Conservation (phyloP, 768 basidiomycete genomes). For the Boletus pseudopeckii region DNA sequence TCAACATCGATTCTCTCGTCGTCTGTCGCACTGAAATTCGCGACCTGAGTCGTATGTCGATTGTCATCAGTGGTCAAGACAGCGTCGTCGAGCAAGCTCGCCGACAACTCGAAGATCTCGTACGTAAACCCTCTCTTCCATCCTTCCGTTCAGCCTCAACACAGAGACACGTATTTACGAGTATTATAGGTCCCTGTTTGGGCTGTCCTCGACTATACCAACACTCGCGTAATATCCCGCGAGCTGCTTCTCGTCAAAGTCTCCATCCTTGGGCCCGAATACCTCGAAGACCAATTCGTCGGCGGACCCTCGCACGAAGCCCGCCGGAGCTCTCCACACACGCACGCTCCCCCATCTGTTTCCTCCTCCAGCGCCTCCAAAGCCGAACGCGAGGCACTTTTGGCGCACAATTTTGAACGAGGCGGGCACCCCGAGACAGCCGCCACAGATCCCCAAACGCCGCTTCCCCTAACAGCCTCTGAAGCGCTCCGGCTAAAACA, state of each 20-base stretch:
- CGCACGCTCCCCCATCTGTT: neutral
- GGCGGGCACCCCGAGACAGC: slow-evolving; percentile 39
- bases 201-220: slow-evolving; percentile 98
- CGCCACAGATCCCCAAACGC: slow-evolving; percentile 19
- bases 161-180: neutral
- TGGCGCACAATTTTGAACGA: slow-evolving; percentile 79
- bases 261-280: slow-evolving; percentile 96
- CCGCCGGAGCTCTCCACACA: slow-evolving; percentile 36
- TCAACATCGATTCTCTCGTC: slow-evolving; percentile 98
- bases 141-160: neutral
- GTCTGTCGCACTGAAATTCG: slow-evolving; percentile 97
- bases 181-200: slow-evolving; percentile 86
- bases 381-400: slow-evolving; percentile 62
- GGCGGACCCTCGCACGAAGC: slow-evolving; percentile 85
- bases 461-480: slow-evolving; percentile 61
- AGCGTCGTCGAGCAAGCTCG: slow-evolving; percentile 97
- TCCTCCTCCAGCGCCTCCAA: slow-evolving; percentile 41
- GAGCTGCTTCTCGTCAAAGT: slow-evolving; percentile 95
- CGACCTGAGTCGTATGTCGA: slow-evolving; percentile 96
- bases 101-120: slow-evolving; percentile 93
- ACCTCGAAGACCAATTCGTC: slow-evolving; percentile 85
- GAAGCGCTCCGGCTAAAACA: slow-evolving; percentile 89
- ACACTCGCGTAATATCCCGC: slow-evolving; percentile 86
- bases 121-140: slow-evolving; percentile 39
- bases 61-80: slow-evolving; percentile 94